Percentiles rank a stretch among this genome's conserved stretches.
Evolutionary conservation across 1,284 basidiomycete genomes (phyloP).

Genomic region (Ustilago hordei): DNA sequence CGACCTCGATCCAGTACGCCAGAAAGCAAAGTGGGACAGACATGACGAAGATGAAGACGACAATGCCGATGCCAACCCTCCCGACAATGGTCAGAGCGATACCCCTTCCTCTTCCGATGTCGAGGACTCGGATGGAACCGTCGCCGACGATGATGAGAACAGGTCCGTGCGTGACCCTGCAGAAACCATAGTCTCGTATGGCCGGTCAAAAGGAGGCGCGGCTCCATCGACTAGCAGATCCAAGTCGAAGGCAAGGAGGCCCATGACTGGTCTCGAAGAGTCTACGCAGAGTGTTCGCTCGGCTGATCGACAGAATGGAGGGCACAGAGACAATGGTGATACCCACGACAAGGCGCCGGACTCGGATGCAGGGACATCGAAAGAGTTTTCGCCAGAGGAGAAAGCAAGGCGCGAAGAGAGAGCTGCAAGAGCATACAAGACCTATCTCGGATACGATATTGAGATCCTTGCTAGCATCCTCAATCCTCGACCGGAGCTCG

Average conservation of each 20-base stretch:
- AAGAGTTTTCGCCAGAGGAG: slow-evolving; percentile 45
- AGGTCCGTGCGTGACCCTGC: slow-evolving; percentile 27
- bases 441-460: slow-evolving; percentile 81
- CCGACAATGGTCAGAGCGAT: slow-evolving; percentile 35
- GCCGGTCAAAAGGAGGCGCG: slow-evolving; percentile 26
- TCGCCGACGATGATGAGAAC: slow-evolving; percentile 44
- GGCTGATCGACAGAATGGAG: slow-evolving; percentile 22
- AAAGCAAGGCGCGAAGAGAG: slow-evolving; percentile 43
- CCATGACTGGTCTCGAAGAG: slow-evolving; percentile 33
- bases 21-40: slow-evolving; percentile 46
- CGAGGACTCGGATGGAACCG: slow-evolving; percentile 45
- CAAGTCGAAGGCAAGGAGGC: slow-evolving; percentile 31
- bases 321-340: slow-evolving; percentile 20
- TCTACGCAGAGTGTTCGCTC: slow-evolving; percentile 29
- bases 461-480: slow-evolving; percentile 85
- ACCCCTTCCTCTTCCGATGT: slow-evolving; percentile 46
- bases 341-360: slow-evolving; percentile 35
- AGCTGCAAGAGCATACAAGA: slow-evolving; percentile 70
- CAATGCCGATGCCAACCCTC: slow-evolving; percentile 16
- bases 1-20: slow-evolving; percentile 48
- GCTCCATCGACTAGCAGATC: slow-evolving; percentile 16
- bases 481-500: slow-evolving; percentile 81
- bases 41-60: slow-evolving; percentile 48
- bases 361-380: slow-evolving; percentile 39
- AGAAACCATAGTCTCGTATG: slow-evolving; percentile 32